Evolutionary conservation across 2,329 filamentous ascomycete species (phyloP).

Genomic region (Clonostachys rosea): DNA sequence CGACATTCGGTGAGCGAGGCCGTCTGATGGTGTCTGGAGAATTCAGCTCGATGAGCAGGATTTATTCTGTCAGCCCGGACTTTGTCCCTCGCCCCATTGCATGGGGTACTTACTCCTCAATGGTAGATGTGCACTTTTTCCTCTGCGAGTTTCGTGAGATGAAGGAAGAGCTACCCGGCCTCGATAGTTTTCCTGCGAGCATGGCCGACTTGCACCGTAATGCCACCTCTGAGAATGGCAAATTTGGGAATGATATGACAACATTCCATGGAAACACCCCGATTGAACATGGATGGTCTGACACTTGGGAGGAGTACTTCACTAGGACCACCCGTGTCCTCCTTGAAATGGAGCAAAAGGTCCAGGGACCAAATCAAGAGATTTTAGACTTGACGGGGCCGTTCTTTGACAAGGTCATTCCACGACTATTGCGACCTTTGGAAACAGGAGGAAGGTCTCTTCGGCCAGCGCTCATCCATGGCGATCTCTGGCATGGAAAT

Average conservation of each 20-base stretch:
- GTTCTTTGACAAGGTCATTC: slow-evolving; percentile 17
- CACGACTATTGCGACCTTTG: slow-evolving; percentile 17
- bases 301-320: slow-evolving; percentile 27
- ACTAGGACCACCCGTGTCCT: slow-evolving; percentile 1
- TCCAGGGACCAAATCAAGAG: slow-evolving; percentile 5
- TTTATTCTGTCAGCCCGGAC: neutral
- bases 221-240: slow-evolving; percentile 16
- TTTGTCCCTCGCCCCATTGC: slow-evolving; percentile 1
- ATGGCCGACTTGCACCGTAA: neutral
- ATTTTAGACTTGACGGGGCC: slow-evolving; percentile 7
- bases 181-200: neutral
- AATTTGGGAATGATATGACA: slow-evolving; percentile 23
- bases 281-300: slow-evolving; percentile 18
- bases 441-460: slow-evolving; percentile 17
- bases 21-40: slow-evolving; percentile 1
- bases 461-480: slow-evolving; percentile 21
- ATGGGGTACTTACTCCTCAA: neutral
- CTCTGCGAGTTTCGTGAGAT: slow-evolving; percentile 4
- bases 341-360: slow-evolving; percentile 1
- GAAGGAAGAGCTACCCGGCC: neutral
- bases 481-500: slow-evolving; percentile 25
- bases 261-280: slow-evolving; percentile 20
- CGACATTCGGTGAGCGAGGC: neutral
- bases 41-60: slow-evolving; percentile 2
- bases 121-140: slow-evolving; percentile 1